phyloP scores from a whole-genome alignment of 192 early-diverging fungal genomes.

The Coemansia sp. region DNA sequence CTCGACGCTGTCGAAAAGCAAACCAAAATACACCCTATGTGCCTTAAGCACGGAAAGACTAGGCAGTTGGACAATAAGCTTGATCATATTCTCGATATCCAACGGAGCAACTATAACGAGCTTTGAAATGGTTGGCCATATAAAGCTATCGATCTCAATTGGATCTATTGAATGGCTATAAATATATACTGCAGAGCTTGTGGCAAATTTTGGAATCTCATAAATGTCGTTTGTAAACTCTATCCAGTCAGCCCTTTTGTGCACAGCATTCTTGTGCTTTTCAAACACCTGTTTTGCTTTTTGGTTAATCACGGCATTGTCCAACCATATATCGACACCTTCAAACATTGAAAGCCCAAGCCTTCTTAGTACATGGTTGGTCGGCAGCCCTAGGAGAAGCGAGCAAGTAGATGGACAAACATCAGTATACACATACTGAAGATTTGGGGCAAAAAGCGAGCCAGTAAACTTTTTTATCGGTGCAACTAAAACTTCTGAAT shows the following conservation, averaged over 20 bases:
- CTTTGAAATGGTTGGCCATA: neutral
- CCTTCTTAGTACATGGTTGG: neutral
- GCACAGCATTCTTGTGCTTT: neutral
- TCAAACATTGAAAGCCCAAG: neutral
- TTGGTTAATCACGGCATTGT: neutral
- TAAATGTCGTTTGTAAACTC: constrained; percentile 2
- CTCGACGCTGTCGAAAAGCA: neutral
- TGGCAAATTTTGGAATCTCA: neutral
- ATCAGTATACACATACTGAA: neutral
- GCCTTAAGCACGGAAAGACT: neutral
- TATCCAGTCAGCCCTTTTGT: neutral
- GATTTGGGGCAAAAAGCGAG: neutral
- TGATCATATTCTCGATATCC: neutral
- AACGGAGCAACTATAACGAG: neutral
- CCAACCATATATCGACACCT: neutral
- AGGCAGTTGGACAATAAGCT: neutral
- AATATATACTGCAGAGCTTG: neutral
- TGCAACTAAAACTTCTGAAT: neutral
- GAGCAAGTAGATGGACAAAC: neutral
- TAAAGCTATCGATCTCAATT: neutral
- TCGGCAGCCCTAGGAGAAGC: neutral
- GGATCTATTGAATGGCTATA: neutral
- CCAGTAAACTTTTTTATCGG: neutral
- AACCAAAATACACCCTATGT: neutral
- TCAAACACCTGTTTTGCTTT: neutral